Percentiles rank a stretch among this genome's conserved stretches.
Conservation (phyloP, 2,329 filamentous ascomycete genomes). For the Xylariomycetidae sp. region DNA sequence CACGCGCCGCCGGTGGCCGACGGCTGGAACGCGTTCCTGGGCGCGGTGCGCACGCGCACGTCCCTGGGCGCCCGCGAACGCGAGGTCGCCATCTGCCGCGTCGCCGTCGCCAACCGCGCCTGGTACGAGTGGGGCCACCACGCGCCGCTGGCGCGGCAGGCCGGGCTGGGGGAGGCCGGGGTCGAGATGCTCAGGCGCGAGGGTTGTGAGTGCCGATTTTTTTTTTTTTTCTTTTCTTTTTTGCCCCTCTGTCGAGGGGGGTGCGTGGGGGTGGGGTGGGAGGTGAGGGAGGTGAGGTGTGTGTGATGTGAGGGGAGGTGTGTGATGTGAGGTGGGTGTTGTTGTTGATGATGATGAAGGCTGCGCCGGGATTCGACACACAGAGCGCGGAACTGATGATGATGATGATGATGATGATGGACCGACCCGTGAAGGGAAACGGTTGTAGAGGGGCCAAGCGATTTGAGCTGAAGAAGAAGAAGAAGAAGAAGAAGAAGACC, state of each 20-base stretch:
- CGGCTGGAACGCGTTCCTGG: constrained; percentile 68
- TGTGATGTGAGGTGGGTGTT: too few relatives aligned
- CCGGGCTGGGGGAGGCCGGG: constrained; percentile 48
- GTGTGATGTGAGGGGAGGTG: too few relatives aligned
- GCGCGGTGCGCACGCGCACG: constrained; percentile 53
- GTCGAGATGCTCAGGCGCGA: constrained; percentile 35
- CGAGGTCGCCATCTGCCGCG: constrained; percentile 74
- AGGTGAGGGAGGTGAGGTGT: constrained; percentile 10
- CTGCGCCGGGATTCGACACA: too few relatives aligned
- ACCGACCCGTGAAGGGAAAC: too few relatives aligned
- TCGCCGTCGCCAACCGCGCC: constrained; percentile 72
- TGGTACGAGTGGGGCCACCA: constrained; percentile 86
- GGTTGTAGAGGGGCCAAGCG: too few relatives aligned
- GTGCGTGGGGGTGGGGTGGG: constrained; percentile 4
- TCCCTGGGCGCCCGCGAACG: constrained; percentile 50
- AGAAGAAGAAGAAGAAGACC: too few relatives aligned
- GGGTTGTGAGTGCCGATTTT: too few relatives aligned
- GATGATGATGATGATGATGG: too few relatives aligned
- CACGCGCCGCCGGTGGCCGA: constrained; percentile 70
- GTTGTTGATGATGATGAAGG: too few relatives aligned
- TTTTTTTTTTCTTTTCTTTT: too few relatives aligned
- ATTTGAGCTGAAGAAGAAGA: too few relatives aligned
- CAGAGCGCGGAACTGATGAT: too few relatives aligned
- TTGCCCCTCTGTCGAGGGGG: constrained; percentile 20
- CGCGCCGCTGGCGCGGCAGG: constrained; percentile 57